phyloP scores from a whole-genome alignment of 805 yeast species.

The Yamadazyma olivae region DNA sequence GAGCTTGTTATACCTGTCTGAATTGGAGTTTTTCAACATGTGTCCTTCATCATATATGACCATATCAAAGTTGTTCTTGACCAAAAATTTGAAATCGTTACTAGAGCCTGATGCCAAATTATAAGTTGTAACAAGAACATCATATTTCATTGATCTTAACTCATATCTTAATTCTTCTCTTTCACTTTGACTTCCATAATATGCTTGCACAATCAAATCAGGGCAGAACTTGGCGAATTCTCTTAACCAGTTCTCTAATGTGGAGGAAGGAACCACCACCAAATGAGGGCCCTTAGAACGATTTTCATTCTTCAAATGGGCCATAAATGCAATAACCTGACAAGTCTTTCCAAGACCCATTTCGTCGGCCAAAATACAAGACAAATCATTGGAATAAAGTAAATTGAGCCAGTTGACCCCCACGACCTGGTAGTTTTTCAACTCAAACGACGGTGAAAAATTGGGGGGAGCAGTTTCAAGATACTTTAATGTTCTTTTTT shows the following conservation, averaged over 20 bases:
- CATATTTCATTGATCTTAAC: conserved; percentile 58
- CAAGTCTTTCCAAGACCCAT: conserved; percentile 98
- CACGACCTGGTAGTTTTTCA: conserved; percentile 93
- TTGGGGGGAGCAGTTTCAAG: conserved; percentile 71
- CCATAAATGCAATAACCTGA: conserved; percentile 90
- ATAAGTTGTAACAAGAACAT: conserved; percentile 93
- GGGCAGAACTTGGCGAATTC: conserved; percentile 93
- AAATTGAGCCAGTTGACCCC: conserved; percentile 92
- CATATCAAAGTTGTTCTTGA: conserved; percentile 72
- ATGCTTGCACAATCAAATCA: conserved; percentile 75
- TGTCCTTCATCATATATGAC: conserved; percentile 98
- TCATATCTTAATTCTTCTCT: conserved; percentile 80
- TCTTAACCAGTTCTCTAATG: conserved; percentile 95
- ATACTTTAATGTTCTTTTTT: conserved; percentile 33
- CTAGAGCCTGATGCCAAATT: conserved; percentile 86
- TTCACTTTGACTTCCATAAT: conserved; percentile 84
- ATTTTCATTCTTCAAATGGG: conserved; percentile 72
- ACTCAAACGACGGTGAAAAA: conserved; percentile 57
- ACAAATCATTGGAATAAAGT: conserved; percentile 71
- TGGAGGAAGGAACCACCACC: conserved; percentile 94
- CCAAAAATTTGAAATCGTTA: conserved; percentile 75
- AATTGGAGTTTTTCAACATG: conserved; percentile 83
- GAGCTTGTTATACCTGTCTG: conserved; percentile 83
- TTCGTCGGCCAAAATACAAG: conserved; percentile 96
- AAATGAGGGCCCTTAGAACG: conserved; percentile 72